Base-by-base conservation (phyloP, 352 stramenopile genomes). In the Blastocystis sp. region DNA sequence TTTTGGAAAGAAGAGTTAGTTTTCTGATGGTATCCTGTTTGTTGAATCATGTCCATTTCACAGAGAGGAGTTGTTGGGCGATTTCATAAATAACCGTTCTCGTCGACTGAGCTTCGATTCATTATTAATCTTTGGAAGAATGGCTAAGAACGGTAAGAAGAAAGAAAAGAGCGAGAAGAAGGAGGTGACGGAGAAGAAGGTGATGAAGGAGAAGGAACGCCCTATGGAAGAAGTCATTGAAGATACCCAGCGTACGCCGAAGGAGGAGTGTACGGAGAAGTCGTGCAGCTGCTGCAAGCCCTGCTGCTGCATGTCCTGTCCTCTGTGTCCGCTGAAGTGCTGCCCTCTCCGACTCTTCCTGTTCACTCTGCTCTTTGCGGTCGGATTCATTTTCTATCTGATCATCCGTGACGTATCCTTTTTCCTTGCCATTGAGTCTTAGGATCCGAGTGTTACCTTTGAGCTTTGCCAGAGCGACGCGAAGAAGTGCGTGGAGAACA, bases 1-100 rank as follows among this genome's bases (percentile, higher is more conserved):
- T 61, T 87, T 86, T 46, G 71, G 84, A 29, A 87, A 87, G 63
- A 69, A 76, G 67, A 40, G 8, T 8, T 78, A 56, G 46, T 14
- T 42, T 32, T 8, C 38, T 38, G 27, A 44, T 44, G 18, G 21
- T 63, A 61, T 63, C 40, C 11, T 78, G 67, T 78, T 78, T 78
- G 67, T 78, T 63, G 24, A 67, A 67, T 24, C 11, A 38, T 27
- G n/a, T 67, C 16, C 16, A 67, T 67, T 14, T 56, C 48, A 56
- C 16, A 56, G 48, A n/a, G 48, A 56, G 48, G 48, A 67, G 0
- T 38, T 24, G 4, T n/a, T 69, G 16, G 14, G 29, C 29, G 14
- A 69, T 38, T 69, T n/a, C 29, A 6, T n/a, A 40, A 69, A 69
- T 69, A 69, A 69, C 57, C 57, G 57, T 76, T 76, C 21, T 56